These are phyloP conservation scores for Casuarina equisetifolia DNA, from an alignment of 306 rosid genomes.

Conservation along the genomic window DNA sequence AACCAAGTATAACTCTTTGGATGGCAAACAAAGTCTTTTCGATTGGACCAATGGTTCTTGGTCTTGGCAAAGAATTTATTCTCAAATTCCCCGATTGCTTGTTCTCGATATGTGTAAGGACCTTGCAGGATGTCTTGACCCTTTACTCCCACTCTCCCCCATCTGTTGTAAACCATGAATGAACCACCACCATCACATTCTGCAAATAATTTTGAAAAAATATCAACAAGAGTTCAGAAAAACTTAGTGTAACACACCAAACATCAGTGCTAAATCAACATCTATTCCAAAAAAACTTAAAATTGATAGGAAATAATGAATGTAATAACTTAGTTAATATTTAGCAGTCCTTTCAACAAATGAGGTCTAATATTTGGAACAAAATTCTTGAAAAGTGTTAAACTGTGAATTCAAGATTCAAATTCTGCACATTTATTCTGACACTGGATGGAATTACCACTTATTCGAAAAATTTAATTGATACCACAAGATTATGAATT, in stretches of 20 bases:
- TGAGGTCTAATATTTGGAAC: too few relatives aligned
- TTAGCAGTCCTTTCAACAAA: too few relatives aligned
- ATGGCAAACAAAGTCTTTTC: slow-evolving; percentile 53
- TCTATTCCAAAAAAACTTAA: too few relatives aligned
- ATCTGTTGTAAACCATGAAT: slow-evolving; percentile 80
- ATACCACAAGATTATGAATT: too few relatives aligned
- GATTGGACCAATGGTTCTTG: slow-evolving; percentile 65
- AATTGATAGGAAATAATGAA: too few relatives aligned
- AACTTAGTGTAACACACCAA: slow-evolving; percentile 5
- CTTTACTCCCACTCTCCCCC: slow-evolving; percentile 96
- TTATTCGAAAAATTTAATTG: too few relatives aligned
- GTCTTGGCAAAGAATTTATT: slow-evolving; percentile 74
- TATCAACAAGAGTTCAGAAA: slow-evolving; percentile 17
- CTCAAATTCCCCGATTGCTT: slow-evolving; percentile 64
- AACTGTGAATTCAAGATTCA: too few relatives aligned
- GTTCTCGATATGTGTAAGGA: slow-evolving; percentile 52
- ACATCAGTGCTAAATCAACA: background rate
- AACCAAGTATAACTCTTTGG: slow-evolving; percentile 75
- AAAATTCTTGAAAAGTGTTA: too few relatives aligned
- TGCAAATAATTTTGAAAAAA: slow-evolving; percentile 34
- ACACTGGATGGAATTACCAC: too few relatives aligned
- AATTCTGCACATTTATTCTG: too few relatives aligned
- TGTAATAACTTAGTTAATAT: too few relatives aligned
- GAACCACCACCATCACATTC: slow-evolving; percentile 78
- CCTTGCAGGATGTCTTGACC: slow-evolving; percentile 78